Evolutionary conservation across 495 filamentous ascomycete species (phyloP).

Genomic region (Hypoxylon lienhwacheense): DNA sequence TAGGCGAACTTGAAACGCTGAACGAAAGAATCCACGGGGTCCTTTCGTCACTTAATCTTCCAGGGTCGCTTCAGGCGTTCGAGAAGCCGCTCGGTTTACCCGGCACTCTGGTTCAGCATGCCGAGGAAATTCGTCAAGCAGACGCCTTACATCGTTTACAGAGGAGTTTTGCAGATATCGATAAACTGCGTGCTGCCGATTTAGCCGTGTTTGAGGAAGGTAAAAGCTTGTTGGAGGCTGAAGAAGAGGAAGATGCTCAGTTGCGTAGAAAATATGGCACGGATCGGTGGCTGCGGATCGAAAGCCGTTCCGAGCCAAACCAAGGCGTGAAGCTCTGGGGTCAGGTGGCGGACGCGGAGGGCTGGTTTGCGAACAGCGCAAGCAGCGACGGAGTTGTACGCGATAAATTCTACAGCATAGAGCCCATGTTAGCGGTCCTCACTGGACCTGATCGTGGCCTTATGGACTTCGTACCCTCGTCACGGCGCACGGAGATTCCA

Average conservation of each 20-base stretch:
- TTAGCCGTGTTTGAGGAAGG: constrained; percentile 78
- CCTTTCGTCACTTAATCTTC: constrained; percentile 81
- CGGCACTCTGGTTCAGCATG: constrained; percentile 78
- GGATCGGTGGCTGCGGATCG: constrained; percentile 74
- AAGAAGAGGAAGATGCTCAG: constrained; percentile 79
- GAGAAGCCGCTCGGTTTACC: constrained; percentile 96
- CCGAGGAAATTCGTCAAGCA: constrained; percentile 93
- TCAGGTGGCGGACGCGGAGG: constrained; percentile 76
- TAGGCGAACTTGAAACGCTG: constrained; percentile 80
- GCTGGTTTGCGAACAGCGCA: constrained; percentile 82
- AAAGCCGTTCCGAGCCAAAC: constrained; percentile 59
- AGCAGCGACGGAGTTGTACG: constrained; percentile 81
- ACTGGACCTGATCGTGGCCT: constrained; percentile 76
- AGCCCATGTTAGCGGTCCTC: constrained; percentile 72
- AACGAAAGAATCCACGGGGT: constrained; percentile 80
- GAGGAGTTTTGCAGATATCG: constrained; percentile 79
- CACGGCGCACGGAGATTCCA: constrained; percentile 73
- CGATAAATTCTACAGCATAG: constrained; percentile 74
- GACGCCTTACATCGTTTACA: constrained; percentile 76
- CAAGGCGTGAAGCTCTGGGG: constrained; percentile 75
- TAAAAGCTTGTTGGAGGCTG: constrained; percentile 69
- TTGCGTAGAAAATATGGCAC: constrained; percentile 82
- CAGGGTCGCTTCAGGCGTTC: constrained; percentile 89
- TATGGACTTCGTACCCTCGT: constrained; percentile 87
- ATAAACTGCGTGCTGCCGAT: constrained; percentile 79